Base-by-base conservation (phyloP, 257 asterid species). In the Solanum infundibuliforme region DNA sequence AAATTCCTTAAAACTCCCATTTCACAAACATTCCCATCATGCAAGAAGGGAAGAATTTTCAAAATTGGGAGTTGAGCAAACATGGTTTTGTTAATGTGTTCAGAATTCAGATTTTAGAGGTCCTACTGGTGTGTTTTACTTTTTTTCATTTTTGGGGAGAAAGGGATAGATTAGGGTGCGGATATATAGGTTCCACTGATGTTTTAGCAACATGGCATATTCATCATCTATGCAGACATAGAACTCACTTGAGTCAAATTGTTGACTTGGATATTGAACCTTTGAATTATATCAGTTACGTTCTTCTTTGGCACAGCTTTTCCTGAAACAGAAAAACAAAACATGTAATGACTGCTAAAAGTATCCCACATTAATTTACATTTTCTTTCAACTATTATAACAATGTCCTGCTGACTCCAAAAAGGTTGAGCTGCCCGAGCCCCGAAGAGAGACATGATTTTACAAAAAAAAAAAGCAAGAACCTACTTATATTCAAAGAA, bases 231-330 rank as follows among this genome's bases (percentile, higher is more conserved):
- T 38, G 71, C 77, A 31, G 81, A 75, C 75, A 75, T 85, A 65
- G 75, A 83, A 91, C 98, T 93, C 92, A 96, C 99, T 91, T 96
- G 99, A 87, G 99, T 97, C 93, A 97, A 92, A 90, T 97, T 97
- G 91, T 93, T 93, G 89, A 97, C 95, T 93, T 97, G 99, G 93
- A 97, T 97, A 90, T 97, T 97, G 94, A 95, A 97, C 82, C 91
- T 92, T 91, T 92, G 93, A 76, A 91, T 93, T 68, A 93, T 91
- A 87, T 94, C 98, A 79, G 36, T 87, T 74, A 97, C 88, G 66
- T 95, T 95, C 91, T 92, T 95, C 88, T 94, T 95, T 7, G 92
- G 89, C 68, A 93, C 98, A 65, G 90, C 90, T 90, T 92, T 95
- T 75, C 98, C 98, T 96, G 92, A 87, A 89, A 86, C 55, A 71